Evolutionary conservation across 2,329 filamentous ascomycete species (phyloP), one percentile per base, ranked within the genome.

Genomic region (Fusarium clavum): DNA sequence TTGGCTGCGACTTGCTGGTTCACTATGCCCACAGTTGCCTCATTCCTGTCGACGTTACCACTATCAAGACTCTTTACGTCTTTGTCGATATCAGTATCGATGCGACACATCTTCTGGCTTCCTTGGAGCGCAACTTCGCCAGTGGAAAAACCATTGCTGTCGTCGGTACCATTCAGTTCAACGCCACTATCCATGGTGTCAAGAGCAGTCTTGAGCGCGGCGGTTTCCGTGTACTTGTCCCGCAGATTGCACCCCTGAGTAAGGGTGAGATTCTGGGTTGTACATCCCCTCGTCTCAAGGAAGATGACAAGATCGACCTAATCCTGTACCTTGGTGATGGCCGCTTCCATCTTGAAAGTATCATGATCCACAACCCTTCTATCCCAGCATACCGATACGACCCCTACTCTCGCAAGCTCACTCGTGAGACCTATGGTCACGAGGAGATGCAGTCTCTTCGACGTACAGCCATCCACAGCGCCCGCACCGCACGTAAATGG

Each of bases 21-120:
- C 96, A 99, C 82, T 99, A 99, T 78, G 96, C 96, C 2, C 96
- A 99, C 82, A 97, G 93, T 78, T 99, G 96, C 75, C 86, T 99
- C 68, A 97, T 99, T 73, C 96, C 96, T 1, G 94, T 98, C 13
- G 95, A 97, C 73, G 93, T 98, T 16, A 99, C 96, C 61, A 93
- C 94, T 81, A 98, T 99, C 77, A 96, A 97, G 80, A 98, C 95
- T 1, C 86, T 99, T 1, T 99, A 99, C 80, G 94, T 99, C 72
- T 99, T 99, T 78, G 96, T 99, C 59, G 94, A 97, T 79, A 99
- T 99, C 77, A 93, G 91, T 80, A 98, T 99, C 78, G 96, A 99
- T 80, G 93, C 93, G 0, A 84, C 89, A 14, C 96, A 99, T 80
- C 87, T 99, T 18, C 82, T 98, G 53, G 92, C 92, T 11, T 96